phyloP scores from a whole-genome alignment of 2,329 filamentous ascomycete genomes.

The Verticillium nonalfalfae region DNA sequence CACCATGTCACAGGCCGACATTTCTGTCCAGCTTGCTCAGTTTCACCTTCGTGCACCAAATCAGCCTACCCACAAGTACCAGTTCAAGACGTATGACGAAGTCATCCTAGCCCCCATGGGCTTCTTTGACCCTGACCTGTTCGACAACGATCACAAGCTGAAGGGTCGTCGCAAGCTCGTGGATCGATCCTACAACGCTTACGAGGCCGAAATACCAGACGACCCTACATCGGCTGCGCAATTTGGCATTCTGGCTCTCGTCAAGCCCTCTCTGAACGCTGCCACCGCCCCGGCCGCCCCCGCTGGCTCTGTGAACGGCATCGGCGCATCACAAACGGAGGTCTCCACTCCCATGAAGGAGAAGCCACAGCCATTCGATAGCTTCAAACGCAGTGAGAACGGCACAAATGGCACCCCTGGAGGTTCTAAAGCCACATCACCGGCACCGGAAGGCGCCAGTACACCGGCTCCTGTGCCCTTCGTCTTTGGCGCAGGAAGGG shows the following conservation, averaged over 20 bases:
- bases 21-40: slow-evolving; percentile 81
- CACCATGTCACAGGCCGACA: slow-evolving; percentile 83
- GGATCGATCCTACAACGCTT: slow-evolving; percentile 85
- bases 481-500: slow-evolving; percentile 46
- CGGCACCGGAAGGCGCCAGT: slow-evolving; percentile 68
- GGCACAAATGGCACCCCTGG: slow-evolving; percentile 71
- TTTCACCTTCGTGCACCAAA: slow-evolving; percentile 87
- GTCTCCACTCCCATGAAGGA: slow-evolving; percentile 57
- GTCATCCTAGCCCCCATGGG: slow-evolving; percentile 91
- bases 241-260: slow-evolving; percentile 54
- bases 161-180: slow-evolving; percentile 73
- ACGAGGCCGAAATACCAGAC: slow-evolving; percentile 80
- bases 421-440: slow-evolving; percentile 82
- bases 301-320: not conserved
- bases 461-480: slow-evolving; percentile 58
- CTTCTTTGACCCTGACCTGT: slow-evolving; percentile 84
- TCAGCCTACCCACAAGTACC: slow-evolving; percentile 85
- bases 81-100: slow-evolving; percentile 96
- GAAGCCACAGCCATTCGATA: slow-evolving; percentile 60
- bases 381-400: slow-evolving; percentile 60
- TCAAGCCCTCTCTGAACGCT: slow-evolving; percentile 51
- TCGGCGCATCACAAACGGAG: slow-evolving; percentile 35
- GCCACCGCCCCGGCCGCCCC: slow-evolving; percentile 25
- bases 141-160: slow-evolving; percentile 78
- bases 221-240: slow-evolving; percentile 86